phyloP scores from a whole-genome alignment of 306 rosid species.

The Trichosanthes truncata region DNA sequence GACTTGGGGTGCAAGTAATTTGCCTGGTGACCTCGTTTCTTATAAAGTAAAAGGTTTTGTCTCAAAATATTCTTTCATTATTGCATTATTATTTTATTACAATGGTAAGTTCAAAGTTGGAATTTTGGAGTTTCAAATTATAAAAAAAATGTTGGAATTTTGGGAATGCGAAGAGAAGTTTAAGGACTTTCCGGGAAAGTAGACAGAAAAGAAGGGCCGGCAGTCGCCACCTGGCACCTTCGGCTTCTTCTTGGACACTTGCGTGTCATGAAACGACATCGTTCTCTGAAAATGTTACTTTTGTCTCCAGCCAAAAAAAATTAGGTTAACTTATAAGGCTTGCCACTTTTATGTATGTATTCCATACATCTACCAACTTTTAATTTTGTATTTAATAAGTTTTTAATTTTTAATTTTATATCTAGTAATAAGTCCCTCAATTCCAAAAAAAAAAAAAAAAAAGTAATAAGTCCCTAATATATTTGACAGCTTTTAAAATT shows the following conservation, averaged over 20 bases:
- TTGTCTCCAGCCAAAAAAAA: neutral
- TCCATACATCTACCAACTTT: no score
- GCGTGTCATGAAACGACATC: neutral
- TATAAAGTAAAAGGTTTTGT: neutral
- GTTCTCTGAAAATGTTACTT: neutral
- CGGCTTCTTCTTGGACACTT: neutral
- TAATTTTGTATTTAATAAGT: no score
- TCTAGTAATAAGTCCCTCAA: no score
- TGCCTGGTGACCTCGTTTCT: neutral
- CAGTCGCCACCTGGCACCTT: neutral
- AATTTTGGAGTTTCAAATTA: no score
- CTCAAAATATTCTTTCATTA: neutral
- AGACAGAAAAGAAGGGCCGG: neutral
- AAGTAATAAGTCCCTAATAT: no score
- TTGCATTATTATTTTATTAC: neutral
- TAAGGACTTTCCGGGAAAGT: neutral
- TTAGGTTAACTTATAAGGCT: no score
- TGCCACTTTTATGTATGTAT: no score
- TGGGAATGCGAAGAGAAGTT: neutral
- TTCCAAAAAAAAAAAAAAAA: no score
- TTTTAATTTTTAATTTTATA: no score
- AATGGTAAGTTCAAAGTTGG: no score
- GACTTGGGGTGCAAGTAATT: slow-evolving; percentile 3
- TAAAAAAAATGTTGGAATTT: neutral
- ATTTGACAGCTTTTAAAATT: no score